Conservation (phyloP, 768 basidiomycete species). For the Sutorius australiensis region DNA sequence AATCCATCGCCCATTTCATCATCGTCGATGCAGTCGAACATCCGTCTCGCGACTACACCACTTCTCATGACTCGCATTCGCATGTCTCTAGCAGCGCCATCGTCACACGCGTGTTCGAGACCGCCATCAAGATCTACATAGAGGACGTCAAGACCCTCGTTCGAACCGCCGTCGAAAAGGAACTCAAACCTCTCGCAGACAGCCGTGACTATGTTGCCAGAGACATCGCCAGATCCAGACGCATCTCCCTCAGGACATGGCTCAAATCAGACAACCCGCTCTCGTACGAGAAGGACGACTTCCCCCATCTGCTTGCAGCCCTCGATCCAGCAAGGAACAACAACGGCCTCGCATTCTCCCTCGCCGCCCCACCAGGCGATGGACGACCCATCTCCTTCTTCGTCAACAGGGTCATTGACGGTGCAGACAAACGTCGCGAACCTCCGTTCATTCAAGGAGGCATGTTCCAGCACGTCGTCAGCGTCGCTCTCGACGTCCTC, state of each 20-base stretch:
- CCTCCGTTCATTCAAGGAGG: not conserved
- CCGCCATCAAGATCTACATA: not conserved
- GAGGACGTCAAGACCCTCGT: not conserved
- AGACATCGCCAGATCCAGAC: not conserved
- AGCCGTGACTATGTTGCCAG: not conserved
- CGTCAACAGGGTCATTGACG: not conserved
- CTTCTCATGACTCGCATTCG: too few species aligned
- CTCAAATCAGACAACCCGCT: not conserved
- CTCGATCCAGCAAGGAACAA: not conserved
- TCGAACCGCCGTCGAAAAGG: not conserved
- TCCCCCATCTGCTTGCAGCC: not conserved
- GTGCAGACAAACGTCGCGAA: accelerated
- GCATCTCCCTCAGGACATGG: not conserved
- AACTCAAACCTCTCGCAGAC: not conserved
- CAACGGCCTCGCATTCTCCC: not conserved
- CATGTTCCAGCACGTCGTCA: not conserved
- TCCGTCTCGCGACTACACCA: too few species aligned
- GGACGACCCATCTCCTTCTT: not conserved
- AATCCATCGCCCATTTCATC: not conserved
- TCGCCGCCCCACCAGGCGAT: not conserved
- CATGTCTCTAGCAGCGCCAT: not conserved
- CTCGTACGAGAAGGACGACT: not conserved
- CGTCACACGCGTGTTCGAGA: not conserved
- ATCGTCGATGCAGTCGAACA: not conserved
- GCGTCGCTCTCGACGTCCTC: not conserved